phyloP scores from a whole-genome alignment of 306 rosid species.

The Citrullus mucosospermus region DNA sequence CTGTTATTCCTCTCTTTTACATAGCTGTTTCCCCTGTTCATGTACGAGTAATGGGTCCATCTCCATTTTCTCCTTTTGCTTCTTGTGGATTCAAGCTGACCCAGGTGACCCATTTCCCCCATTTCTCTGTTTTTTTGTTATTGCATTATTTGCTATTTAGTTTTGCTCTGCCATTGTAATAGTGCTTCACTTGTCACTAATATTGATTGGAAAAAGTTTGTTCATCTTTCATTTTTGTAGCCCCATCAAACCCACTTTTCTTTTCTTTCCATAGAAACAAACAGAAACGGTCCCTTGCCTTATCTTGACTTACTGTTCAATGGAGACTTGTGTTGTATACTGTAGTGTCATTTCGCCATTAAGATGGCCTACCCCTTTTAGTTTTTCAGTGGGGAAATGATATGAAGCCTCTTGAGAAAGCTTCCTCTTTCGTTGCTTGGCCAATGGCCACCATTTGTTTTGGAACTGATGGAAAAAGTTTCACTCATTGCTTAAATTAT shows the following conservation, averaged over 20 bases:
- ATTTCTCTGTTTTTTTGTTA: background rate
- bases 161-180: background rate
- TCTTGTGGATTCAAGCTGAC: background rate
- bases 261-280: background rate
- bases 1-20: background rate
- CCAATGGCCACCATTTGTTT: background rate
- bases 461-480: background rate
- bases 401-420: background rate
- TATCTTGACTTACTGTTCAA: conserved; percentile 2
- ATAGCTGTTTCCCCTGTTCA: background rate
- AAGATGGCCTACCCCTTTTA: conserved; percentile 4
- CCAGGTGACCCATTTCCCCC: background rate
- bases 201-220: background rate
- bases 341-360: conserved; percentile 2
- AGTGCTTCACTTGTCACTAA: background rate
- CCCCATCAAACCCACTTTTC: conserved; percentile 1
- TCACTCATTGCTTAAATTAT: background rate
- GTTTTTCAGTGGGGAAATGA: background rate
- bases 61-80: background rate
- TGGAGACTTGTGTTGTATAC: background rate
- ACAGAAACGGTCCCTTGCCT: conserved; percentile 3
- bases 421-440: background rate
- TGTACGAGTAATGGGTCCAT: conserved; percentile 7
- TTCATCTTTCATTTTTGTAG: background rate
- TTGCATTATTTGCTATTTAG: background rate